Evolutionary conservation across 345 rosid genomes (phyloP).

Genomic region (Garcia nutans): DNA sequence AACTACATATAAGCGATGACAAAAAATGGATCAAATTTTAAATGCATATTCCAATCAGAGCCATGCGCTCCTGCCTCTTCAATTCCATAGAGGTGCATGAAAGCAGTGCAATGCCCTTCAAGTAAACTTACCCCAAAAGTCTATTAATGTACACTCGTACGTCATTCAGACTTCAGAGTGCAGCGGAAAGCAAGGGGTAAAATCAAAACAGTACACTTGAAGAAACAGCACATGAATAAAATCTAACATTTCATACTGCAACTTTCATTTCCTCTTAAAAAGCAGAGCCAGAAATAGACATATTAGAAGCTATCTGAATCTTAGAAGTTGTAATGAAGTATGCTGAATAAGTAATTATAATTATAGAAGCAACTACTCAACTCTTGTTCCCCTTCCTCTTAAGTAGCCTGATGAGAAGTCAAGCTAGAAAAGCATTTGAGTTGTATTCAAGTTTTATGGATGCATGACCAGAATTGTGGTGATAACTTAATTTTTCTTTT

Average conservation of each 20-base stretch:
- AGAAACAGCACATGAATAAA: background rate
- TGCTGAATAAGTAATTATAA: background rate
- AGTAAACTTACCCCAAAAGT: too few relatives aligned
- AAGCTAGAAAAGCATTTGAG: too few relatives aligned
- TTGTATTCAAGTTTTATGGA: background rate
- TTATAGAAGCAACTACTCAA: background rate
- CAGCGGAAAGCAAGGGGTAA: background rate
- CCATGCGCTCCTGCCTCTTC: background rate
- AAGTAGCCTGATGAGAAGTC: too few relatives aligned
- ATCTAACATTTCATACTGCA: background rate
- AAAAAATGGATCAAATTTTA: background rate
- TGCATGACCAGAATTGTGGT: background rate
- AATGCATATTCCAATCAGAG: background rate
- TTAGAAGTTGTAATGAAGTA: background rate
- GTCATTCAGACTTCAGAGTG: background rate
- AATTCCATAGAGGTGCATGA: background rate
- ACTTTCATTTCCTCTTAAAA: background rate
- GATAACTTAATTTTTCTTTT: background rate
- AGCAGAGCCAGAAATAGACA: background rate
- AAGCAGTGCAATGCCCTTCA: background rate
- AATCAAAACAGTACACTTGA: background rate
- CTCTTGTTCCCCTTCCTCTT: background rate
- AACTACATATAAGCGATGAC: background rate
- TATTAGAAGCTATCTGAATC: background rate
- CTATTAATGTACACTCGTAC: background rate